Base-by-base conservation (phyloP, 1,284 basidiomycete genomes). In the Malassezia pachydermatis region DNA sequence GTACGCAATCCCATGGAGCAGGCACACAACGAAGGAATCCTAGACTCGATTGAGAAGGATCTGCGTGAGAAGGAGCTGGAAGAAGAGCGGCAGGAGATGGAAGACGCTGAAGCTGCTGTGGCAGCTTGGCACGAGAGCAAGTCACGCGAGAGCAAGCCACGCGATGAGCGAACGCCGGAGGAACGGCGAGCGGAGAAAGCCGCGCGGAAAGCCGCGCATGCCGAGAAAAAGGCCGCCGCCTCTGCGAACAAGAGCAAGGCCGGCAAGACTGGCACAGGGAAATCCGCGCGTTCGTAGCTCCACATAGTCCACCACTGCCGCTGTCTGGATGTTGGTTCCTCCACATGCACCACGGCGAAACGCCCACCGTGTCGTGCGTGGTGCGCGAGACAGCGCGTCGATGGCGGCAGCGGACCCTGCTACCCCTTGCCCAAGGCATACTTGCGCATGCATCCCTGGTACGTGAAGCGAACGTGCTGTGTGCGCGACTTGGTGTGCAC, bases 361-460 rank as follows among this genome's bases (percentile, higher is more conserved):
- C 13, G 14, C 14, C 40, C 9, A n/a, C 2, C 17, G 22, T 33
- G 30, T 28, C 30, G 33, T 25, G 37, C 37, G 40, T 40, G n/a
- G 33, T 29, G 23, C 33, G 16, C 16, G 7, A 20, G 2, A 20
- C 38, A 20, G 11, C n/a, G 10, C 20, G 25, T 13, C 30, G 28
- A 17, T 98, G 92, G 92, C 79, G 84, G 58, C 69, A 83, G 1
- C 55, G 49, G 25, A 63, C 65, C 14, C 52, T 54, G 32, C 58
- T 70, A 0, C 58, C 82, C 0, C 92, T 96, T 86, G 88, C 90
- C 0, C 90, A 96, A 73, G 63, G 81, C 38, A 80, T 92, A 8
- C 75, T 98, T 37, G 83, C 83, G 5, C 83, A 82, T 66, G 90
- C 92, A 4, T 83, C 89, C 0, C 73, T 84, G 44, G 76, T 98